Conservation (phyloP, 805 yeast genomes). For the Hermanozyma aechmeae region DNA sequence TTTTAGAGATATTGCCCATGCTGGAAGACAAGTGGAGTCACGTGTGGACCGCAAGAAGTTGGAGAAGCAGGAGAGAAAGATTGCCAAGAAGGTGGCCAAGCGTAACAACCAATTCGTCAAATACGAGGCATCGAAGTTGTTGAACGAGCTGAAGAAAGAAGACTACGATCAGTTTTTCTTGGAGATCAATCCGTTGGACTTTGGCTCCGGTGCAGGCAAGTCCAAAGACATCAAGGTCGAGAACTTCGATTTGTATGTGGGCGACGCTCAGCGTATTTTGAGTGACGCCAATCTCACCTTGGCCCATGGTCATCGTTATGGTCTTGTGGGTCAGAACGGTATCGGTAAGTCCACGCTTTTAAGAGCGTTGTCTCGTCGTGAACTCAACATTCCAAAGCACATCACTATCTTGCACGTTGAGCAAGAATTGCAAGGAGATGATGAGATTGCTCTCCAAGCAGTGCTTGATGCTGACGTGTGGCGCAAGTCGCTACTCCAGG, state of each 20-base stretch:
- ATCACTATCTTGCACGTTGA: slow-evolving; percentile 94
- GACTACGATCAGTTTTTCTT: slow-evolving; percentile 94
- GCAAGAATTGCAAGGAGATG: slow-evolving; percentile 94
- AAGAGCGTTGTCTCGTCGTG: slow-evolving; percentile 89
- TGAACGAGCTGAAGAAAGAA: slow-evolving; percentile 52
- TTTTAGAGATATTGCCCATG: slow-evolving; percentile 76
- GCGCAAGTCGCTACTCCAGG: slow-evolving; percentile 81
- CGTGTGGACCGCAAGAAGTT: slow-evolving; percentile 94
- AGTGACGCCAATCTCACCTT: slow-evolving; percentile 81
- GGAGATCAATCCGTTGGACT: slow-evolving; percentile 90
- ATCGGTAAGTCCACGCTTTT: slow-evolving; percentile 95
- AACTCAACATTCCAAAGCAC: slow-evolving; percentile 87
- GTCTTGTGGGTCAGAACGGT: slow-evolving; percentile 98
- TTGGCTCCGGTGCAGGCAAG: slow-evolving; percentile 77
- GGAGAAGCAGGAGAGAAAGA: slow-evolving; percentile 94
- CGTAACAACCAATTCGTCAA: slow-evolving; percentile 73
- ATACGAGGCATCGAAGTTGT: slow-evolving; percentile 89
- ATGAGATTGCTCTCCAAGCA: slow-evolving; percentile 80
- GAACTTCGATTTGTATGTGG: slow-evolving; percentile 87
- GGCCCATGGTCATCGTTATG: slow-evolving; percentile 90
- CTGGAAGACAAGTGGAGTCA: slow-evolving; percentile 87
- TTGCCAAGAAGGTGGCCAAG: slow-evolving; percentile 95
- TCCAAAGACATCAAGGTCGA: slow-evolving; percentile 95
- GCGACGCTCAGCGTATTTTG: slow-evolving; percentile 88
- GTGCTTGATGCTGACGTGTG: slow-evolving; percentile 99